These are phyloP conservation scores for Aspergillus conjunctus DNA, from an alignment of 495 filamentous ascomycete species.

Conservation along the genomic window DNA sequence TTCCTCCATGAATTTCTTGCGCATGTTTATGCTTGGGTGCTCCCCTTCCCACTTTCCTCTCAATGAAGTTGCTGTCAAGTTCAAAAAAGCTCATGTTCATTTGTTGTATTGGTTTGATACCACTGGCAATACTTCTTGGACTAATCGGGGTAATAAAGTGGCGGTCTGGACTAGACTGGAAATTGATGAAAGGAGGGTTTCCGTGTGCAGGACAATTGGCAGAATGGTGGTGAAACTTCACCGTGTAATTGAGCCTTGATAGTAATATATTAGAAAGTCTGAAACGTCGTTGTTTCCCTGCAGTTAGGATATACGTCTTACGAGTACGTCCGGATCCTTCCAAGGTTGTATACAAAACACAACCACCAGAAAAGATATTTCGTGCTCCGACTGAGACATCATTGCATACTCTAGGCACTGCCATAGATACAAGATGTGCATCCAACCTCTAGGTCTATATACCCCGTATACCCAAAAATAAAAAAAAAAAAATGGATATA, in stretches of 20 bases:
- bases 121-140: neutral
- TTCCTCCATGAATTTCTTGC: neutral
- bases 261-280: neutral
- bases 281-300: neutral
- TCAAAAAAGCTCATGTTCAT: no score
- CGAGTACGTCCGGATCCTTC: neutral
- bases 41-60: neutral
- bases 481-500: neutral
- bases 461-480: neutral
- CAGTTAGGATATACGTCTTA: no score
- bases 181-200: neutral
- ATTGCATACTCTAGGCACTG: no score
- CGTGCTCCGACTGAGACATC: no score
- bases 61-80: neutral
- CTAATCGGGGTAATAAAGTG: neutral
- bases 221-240: neutral
- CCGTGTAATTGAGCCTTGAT: conserved; percentile 2
- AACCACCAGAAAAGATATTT: no score
- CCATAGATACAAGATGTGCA: neutral
- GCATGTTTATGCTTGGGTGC: neutral
- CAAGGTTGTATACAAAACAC: no score
- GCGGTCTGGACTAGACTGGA: neutral
- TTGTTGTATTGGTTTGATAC: neutral
- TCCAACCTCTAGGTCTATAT: neutral
- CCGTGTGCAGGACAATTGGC: neutral